These are phyloP conservation scores for Mallotus nudiflorus DNA, from an alignment of 345 rosid genomes.

Conservation along the genomic window DNA sequence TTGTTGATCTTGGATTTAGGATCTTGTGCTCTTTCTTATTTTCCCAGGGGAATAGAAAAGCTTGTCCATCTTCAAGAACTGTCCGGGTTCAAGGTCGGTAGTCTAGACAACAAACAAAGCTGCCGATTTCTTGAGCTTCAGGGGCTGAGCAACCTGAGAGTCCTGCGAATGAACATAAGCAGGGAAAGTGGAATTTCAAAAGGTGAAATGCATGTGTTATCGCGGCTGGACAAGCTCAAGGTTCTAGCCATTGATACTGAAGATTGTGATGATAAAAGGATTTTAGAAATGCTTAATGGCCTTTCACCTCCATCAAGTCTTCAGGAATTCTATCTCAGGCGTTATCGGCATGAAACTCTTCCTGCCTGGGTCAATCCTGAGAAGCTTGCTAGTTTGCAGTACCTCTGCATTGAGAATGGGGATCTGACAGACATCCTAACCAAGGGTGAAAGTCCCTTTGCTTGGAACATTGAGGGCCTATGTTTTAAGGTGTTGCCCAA, in stretches of 20 bases:
- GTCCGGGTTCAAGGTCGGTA: background rate
- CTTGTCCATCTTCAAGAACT: slow-evolving; percentile 6
- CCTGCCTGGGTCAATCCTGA: slow-evolving; percentile 1
- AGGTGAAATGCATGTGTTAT: background rate
- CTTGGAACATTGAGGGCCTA: slow-evolving; percentile 8
- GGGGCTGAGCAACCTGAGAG: background rate
- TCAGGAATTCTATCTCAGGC: background rate
- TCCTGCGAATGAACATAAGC: background rate
- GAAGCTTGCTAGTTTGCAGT: background rate
- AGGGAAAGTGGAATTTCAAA: background rate
- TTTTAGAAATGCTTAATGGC: background rate
- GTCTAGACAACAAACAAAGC: background rate
- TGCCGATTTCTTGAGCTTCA: background rate
- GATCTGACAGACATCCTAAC: background rate
- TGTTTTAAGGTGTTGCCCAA: slow-evolving; percentile 5
- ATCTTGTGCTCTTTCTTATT: background rate
- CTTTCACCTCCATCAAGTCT: slow-evolving; percentile 1
- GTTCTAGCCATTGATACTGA: slow-evolving; percentile 2
- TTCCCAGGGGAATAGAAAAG: slow-evolving; percentile 7
- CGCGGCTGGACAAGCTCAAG: background rate
- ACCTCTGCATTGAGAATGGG: slow-evolving; percentile 7
- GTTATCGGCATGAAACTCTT: background rate
- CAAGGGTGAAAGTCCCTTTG: background rate
- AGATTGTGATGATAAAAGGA: background rate
- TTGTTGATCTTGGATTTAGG: slow-evolving; percentile 5